Evolutionary conservation across 768 basidiomycete species (phyloP), one percentile per base, ranked within the genome.

Genomic region (Pholiota microspora): DNA sequence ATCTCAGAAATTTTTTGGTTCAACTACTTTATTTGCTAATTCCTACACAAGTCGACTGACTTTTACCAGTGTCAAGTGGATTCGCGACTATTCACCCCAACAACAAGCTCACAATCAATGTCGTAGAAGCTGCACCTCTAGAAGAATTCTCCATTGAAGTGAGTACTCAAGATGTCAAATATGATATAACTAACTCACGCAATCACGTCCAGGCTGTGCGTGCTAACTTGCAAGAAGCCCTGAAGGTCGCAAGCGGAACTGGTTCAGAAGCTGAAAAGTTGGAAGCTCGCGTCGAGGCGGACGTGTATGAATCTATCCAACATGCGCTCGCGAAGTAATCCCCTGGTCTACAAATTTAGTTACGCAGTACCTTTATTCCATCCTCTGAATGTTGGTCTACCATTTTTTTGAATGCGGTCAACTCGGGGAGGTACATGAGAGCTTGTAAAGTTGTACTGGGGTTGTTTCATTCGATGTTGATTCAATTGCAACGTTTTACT

Each of bases 31-130:
- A 18, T 34, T 45, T 46, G 24, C 45, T 9, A 15, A 21, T 3
- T 45, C 34, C 49, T 28, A 31, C 12, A 51, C n/a, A 29, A 13
- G 27, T n/a, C n/a, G n/a, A n/a, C 13, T 49, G 13, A 36, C 6
- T 45, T 57, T 51, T 48, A 16, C 7, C 63, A 99, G 97, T 92
- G 29, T 97, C 95, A 51, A 88, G 93, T 54, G 97, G 97, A 51
- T 98, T 99, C 70, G 95, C 97, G 50, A 98, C 91, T 55, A 92
- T 99, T 35, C 97, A 99, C 73, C 93, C 94, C 31, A 94, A 95
- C 75, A 99, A 98, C 82, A 87, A 83, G 61, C 77, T 98, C 57
- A 98, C 97, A 35, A 89, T 99, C 69, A 99, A 98, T 75, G 94
- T 89, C 55, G 87, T 99, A 44, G 97, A 99, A 78, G 97, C 91